phyloP scores from a whole-genome alignment of 2,329 filamentous ascomycete genomes.

The Talaromyces sp. region DNA sequence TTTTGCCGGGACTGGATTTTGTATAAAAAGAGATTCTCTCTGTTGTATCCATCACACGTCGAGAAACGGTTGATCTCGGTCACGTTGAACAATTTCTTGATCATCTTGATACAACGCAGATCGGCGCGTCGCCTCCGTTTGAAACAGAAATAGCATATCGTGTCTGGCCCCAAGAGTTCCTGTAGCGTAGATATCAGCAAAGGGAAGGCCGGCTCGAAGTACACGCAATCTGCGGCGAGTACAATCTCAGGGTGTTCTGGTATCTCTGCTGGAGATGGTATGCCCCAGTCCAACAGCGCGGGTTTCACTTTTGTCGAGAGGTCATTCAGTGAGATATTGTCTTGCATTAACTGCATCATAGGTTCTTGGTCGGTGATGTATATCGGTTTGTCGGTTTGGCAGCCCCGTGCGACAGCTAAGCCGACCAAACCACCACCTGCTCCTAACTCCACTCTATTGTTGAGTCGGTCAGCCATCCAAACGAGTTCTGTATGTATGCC shows the following conservation, averaged over 20 bases:
- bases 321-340: slow-evolving; percentile 79
- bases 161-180: slow-evolving; percentile 63
- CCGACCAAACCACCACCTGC: slow-evolving; percentile 86
- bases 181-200: slow-evolving; percentile 74
- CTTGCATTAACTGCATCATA: slow-evolving; percentile 81
- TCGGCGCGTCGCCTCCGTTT: slow-evolving; percentile 85
- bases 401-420: slow-evolving; percentile 57
- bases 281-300: slow-evolving; percentile 74
- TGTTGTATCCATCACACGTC: slow-evolving; percentile 31
- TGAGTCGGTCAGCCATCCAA: slow-evolving; percentile 14
- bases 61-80: slow-evolving; percentile 59
- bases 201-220: slow-evolving; percentile 94
- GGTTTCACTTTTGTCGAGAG: slow-evolving; percentile 63
- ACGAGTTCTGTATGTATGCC: background rate
- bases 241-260: slow-evolving; percentile 67
- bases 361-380: slow-evolving; percentile 82
- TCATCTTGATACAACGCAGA: slow-evolving; percentile 68
- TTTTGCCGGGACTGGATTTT: slow-evolving; percentile 26
- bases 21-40: slow-evolving; percentile 41
- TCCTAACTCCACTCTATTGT: slow-evolving; percentile 75
- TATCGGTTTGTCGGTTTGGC: slow-evolving; percentile 55
- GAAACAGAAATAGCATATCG: slow-evolving; percentile 84
- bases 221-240: slow-evolving; percentile 94
- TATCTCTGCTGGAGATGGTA: slow-evolving; percentile 38
- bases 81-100: slow-evolving; percentile 63